Conservation (phyloP, 169 alveolate genomes). For the Cystoisospora suis region DNA sequence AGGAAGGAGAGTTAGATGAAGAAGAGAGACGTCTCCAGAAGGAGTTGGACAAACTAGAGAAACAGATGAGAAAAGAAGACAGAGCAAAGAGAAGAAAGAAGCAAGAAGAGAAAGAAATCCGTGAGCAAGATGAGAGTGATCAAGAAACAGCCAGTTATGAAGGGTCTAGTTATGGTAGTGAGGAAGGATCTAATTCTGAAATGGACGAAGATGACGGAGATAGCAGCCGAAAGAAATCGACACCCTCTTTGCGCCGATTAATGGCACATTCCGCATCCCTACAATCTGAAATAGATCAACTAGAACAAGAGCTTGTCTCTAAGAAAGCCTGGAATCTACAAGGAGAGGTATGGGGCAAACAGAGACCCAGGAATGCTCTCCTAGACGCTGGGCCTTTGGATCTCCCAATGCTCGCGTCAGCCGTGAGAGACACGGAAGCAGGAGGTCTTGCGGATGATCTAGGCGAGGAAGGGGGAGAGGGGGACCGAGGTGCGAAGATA, state of each 20-base stretch:
- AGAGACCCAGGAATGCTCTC: conserved; percentile 36
- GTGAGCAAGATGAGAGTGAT: neutral
- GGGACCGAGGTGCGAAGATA: neutral
- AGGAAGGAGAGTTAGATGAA: conserved; percentile 11
- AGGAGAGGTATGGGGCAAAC: conserved; percentile 61
- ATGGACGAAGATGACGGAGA: conserved; percentile 31
- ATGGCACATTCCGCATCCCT: conserved; percentile 33
- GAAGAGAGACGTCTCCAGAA: conserved; percentile 44
- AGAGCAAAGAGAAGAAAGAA: neutral
- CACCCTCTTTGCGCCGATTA: neutral
- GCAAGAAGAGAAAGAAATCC: neutral
- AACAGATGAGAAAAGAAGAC: conserved; percentile 6
- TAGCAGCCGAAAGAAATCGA: neutral
- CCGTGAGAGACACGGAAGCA: conserved; percentile 41
- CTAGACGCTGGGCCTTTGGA: conserved; percentile 42
- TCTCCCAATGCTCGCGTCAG: conserved; percentile 13
- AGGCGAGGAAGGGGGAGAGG: neutral
- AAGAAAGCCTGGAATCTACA: conserved; percentile 44
- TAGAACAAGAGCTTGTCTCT: conserved; percentile 51
- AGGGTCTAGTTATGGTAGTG: neutral
- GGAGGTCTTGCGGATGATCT: neutral
- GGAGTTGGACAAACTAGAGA: conserved; percentile 34
- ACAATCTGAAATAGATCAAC: conserved; percentile 3
- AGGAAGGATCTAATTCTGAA: neutral
- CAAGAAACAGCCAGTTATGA: conserved; percentile 13